Percentiles rank a stretch among this genome's conserved stretches.
These are phyloP conservation scores for Mucor sp. DNA, from an alignment of 371 early-diverging fungal species.

Conservation along the genomic window DNA sequence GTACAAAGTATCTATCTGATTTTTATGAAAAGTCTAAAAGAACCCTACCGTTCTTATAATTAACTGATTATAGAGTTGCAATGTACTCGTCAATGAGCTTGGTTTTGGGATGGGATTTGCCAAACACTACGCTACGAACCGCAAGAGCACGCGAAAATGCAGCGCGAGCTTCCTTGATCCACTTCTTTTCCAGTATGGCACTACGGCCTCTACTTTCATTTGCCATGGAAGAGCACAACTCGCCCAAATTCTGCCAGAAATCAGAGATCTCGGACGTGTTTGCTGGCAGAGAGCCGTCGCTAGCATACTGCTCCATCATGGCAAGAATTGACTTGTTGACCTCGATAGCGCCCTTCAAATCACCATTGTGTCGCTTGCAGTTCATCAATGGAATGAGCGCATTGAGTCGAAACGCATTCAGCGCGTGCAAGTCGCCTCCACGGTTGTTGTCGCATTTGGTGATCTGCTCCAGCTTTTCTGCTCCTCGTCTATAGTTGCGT, in stretches of 20 bases:
- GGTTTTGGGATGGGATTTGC: constrained; percentile 54
- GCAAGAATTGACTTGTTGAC: constrained; percentile 56
- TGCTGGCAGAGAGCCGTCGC: constrained; percentile 44
- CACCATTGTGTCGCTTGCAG: constrained; percentile 47
- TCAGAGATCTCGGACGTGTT: constrained; percentile 66
- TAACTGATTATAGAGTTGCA: neutral
- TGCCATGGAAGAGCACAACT: constrained; percentile 53
- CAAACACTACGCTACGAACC: constrained; percentile 50
- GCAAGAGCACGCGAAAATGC: constrained; percentile 50
- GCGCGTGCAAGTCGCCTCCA: constrained; percentile 31
- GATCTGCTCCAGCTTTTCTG: constrained; percentile 25
- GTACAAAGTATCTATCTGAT: too few relatives aligned
- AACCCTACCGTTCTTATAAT: neutral
- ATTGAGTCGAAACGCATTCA: constrained; percentile 52
- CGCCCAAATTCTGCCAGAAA: constrained; percentile 63
- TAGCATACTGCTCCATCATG: constrained; percentile 34
- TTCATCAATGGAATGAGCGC: constrained; percentile 61
- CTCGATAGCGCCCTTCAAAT: constrained; percentile 58
- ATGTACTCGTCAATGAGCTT: constrained; percentile 11
- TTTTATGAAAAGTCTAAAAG: too few relatives aligned
- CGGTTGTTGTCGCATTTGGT: constrained; percentile 11
- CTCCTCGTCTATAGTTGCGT: constrained; percentile 36
- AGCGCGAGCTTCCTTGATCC: constrained; percentile 51
- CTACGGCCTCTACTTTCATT: constrained; percentile 36
- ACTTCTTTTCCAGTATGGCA: constrained; percentile 31